Conservation (phyloP, 202 grass and related monocot species). For the Digitaria exilis region DNA sequence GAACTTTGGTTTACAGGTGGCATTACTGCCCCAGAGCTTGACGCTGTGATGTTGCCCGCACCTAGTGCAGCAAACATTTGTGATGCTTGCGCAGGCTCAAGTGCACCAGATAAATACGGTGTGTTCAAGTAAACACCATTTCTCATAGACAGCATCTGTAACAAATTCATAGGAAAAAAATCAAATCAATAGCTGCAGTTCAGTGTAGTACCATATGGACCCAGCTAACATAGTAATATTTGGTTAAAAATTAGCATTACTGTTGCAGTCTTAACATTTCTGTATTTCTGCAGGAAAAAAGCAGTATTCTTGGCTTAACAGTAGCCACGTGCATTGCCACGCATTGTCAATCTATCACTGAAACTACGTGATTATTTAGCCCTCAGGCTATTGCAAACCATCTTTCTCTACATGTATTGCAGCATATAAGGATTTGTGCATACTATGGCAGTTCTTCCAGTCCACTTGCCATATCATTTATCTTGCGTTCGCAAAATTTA, state of each 20-base stretch:
- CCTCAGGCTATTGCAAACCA: background rate
- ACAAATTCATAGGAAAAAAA: background rate
- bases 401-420: background rate
- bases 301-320: conserved; percentile 15
- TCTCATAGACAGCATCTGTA: conserved; percentile 94
- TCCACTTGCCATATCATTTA: background rate
- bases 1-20: conserved; percentile 67
- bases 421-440: conserved; percentile 5
- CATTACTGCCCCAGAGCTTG: conserved; percentile 48
- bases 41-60: conserved; percentile 40
- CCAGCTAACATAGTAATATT: conserved; percentile 2
- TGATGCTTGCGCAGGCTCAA: conserved; percentile 74
- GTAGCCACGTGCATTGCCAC: background rate
- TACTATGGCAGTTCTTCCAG: background rate
- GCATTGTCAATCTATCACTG: background rate
- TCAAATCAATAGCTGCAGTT: background rate
- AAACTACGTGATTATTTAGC: background rate
- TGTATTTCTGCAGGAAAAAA: background rate
- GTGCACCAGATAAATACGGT: conserved; percentile 68
- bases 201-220: background rate
- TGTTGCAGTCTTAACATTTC: background rate
- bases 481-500: background rate
- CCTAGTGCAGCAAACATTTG: conserved; percentile 73
- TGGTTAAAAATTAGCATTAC: background rate
- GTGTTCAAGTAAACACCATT: conserved; percentile 86